Conservation (phyloP, 805 yeast genomes). For the Kuraishia ogatae region DNA sequence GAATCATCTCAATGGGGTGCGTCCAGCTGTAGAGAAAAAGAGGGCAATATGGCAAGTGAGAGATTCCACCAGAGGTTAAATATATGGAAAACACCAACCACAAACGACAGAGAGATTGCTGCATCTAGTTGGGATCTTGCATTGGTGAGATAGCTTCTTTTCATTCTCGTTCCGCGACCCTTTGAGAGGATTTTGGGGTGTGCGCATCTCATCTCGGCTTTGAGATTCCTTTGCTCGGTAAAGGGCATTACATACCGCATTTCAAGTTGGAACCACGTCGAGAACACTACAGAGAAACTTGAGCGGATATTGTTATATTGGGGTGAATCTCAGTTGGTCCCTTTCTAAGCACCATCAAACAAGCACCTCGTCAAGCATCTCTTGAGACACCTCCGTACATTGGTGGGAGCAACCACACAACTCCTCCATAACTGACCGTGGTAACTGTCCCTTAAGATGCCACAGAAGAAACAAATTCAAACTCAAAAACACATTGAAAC, state of each 20-base stretch:
- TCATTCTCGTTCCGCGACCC: too few species aligned
- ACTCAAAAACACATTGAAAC: not conserved
- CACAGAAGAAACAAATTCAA: not conserved
- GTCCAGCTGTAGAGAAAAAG: not conserved
- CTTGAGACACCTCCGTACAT: not conserved
- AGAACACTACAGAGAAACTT: too few species aligned
- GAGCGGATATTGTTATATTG: too few species aligned
- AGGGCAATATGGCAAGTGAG: not conserved
- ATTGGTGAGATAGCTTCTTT: too few species aligned
- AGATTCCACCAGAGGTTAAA: not conserved
- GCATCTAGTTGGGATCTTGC: too few species aligned
- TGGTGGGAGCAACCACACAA: not conserved
- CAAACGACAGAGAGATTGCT: too few species aligned
- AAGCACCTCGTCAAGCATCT: too few species aligned
- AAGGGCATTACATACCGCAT: not conserved
- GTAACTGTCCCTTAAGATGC: not conserved
- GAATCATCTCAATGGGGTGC: not conserved
- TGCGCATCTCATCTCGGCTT: not conserved
- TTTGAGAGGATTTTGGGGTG: not conserved
- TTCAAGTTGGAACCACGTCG: not conserved
- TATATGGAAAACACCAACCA: too few species aligned
- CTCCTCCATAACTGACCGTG: not conserved
- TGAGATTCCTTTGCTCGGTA: not conserved
- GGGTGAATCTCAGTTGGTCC: too few species aligned
- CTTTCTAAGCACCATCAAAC: too few species aligned